These are phyloP conservation scores for Chalciporus chontae DNA, from an alignment of 768 basidiomycete genomes.

Conservation along the genomic window DNA sequence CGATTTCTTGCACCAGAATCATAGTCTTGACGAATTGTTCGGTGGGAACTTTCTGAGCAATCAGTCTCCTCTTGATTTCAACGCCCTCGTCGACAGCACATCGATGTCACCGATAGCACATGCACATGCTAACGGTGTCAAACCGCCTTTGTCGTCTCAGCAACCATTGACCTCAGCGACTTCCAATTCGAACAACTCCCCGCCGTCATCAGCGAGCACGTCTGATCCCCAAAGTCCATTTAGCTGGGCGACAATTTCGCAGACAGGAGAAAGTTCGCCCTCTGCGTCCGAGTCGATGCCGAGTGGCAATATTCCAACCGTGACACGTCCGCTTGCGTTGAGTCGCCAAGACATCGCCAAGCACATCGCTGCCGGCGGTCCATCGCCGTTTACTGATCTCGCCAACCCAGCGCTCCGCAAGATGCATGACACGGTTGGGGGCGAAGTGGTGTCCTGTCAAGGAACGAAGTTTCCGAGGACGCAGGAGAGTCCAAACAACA, in stretches of 20 bases:
- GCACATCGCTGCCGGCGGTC: constrained; percentile 50
- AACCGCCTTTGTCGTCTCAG: constrained; percentile 13
- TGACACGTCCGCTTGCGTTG: not conserved
- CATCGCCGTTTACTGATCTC: constrained; percentile 50
- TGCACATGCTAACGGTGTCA: constrained; percentile 36
- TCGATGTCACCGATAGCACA: constrained; percentile 48
- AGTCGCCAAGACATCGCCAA: constrained; percentile 51
- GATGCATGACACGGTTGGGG: constrained; percentile 41
- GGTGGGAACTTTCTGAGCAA: constrained; percentile 36
- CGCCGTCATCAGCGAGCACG: constrained; percentile 24
- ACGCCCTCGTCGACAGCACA: constrained; percentile 30
- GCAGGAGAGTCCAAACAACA: constrained; percentile 63
- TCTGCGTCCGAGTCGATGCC: constrained; percentile 36
- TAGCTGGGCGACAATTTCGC: constrained; percentile 24
- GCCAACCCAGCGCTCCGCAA: constrained; percentile 33
- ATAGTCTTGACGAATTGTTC: constrained; percentile 44
- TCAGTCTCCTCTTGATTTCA: constrained; percentile 34
- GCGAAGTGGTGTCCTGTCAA: constrained; percentile 60
- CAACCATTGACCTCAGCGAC: constrained; percentile 13
- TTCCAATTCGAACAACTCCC: constrained; percentile 19
- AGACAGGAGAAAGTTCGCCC: constrained; percentile 30
- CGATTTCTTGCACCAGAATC: constrained; percentile 26
- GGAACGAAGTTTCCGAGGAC: constrained; percentile 69
- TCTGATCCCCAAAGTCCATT: constrained; percentile 25
- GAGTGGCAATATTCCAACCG: constrained; percentile 28